Base-by-base conservation (phyloP, 1,139 yeast species). In the Protomyces arabidopsidicola region DNA sequence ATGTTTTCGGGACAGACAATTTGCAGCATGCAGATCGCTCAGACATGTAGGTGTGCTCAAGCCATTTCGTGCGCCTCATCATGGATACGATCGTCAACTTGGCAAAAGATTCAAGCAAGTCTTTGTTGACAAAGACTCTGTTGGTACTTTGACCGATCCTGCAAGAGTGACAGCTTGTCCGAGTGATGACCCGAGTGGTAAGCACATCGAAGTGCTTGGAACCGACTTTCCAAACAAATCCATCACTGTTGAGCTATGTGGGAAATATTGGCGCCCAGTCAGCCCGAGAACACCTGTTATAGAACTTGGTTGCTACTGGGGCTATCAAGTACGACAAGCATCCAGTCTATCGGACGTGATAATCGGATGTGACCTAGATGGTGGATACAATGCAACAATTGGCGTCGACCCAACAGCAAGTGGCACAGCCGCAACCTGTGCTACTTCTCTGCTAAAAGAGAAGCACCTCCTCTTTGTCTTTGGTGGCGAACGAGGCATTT, bases 281-380 rank as follows among this genome's bases (percentile, higher is more conserved):
- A 34, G 62, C n/a, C 56, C 60, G 1, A 39, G 66, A 9, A 55
- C 62, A 3, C 67, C 67, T 8, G 35, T 58, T n/a, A 61, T 66
- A 50, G 61, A 58, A 18, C 55, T 62, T 53, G 67, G 67, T 5
- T 53, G 36, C 42, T 65, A 65, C 38, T 66, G 67, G 67, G 67
- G 67, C 8, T 65, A 65, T 42, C 39, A 45, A 16, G 65, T 66
- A 14, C 64, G 67, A 16, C 53, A 53, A 45, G 67, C 67, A 10
- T 45, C 31, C n/a, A 55, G 65, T n/a, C 39, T 65, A 18, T 65
- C 65, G 9, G 63, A 53, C 20, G 67, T 65, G 14, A 58, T 65
- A 16, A 65, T 56, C 27, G 67, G 55, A 55, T 59, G 65, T 22
- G 53, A 60, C 0, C 50, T 55, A 34, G 31, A 60, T 9, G 63